A percentile compares a stretch with the other conserved stretches of the same genome.
Conservation (phyloP, 495 filamentous ascomycete species). For the Neurospora tetraspora region DNA sequence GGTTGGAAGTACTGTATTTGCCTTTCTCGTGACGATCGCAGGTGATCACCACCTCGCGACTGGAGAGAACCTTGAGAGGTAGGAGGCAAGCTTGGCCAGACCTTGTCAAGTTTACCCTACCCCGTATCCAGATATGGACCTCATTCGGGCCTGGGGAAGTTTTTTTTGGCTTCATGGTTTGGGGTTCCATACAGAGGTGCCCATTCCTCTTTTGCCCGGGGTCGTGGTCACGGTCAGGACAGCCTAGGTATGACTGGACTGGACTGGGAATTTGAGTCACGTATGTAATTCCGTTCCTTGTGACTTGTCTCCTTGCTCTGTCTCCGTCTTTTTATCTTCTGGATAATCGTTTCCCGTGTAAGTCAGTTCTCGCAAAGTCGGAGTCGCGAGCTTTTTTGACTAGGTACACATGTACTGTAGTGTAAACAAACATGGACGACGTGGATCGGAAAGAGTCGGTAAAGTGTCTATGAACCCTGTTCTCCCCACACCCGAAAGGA, state of each 20-base stretch:
- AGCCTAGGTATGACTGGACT: not conserved
- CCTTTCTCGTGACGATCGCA: not conserved
- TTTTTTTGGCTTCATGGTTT: not conserved
- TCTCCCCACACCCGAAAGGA: constrained; percentile 6
- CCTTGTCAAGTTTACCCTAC: not conserved
- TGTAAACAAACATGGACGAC: not conserved
- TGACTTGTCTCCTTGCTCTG: not conserved
- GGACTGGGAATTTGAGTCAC: not conserved
- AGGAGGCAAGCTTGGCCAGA: not conserved
- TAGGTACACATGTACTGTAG: not conserved
- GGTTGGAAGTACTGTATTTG: not conserved
- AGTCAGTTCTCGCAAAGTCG: not conserved
- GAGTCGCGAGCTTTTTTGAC: not conserved
- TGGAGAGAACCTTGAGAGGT: not conserved
- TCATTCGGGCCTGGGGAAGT: not conserved
- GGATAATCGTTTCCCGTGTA: not conserved
- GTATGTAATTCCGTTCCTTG: not conserved
- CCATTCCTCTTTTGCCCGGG: not conserved
- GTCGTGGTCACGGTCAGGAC: not conserved
- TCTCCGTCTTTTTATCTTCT: not conserved
- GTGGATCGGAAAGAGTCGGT: not conserved
- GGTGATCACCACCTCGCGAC: not conserved
- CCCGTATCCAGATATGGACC: not conserved
- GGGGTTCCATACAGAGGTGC: not conserved
- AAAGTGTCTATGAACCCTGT: not conserved